These are phyloP conservation scores for Agaricales sp. DNA, from an alignment of 1,284 basidiomycete genomes.

Conservation along the genomic window DNA sequence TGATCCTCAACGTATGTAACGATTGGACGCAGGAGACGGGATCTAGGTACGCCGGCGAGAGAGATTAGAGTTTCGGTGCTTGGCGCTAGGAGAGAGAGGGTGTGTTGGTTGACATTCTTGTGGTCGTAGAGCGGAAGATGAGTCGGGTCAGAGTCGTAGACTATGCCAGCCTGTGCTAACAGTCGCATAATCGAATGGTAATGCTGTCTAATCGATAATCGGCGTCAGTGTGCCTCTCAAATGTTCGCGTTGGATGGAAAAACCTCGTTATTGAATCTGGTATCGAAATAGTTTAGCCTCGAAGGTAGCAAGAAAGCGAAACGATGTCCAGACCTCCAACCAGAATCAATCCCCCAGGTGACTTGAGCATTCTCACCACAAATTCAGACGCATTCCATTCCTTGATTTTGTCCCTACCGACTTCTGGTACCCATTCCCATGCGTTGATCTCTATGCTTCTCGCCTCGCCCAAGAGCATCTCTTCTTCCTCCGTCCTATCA, in stretches of 20 bases:
- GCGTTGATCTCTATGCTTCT: conserved; percentile 18
- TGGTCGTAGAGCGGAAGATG: conserved; percentile 13
- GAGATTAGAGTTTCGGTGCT: conserved; percentile 11
- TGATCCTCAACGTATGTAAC: conserved; percentile 18
- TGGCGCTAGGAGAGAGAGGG: conserved; percentile 14
- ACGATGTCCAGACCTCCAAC: conserved; percentile 16
- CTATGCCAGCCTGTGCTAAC: conserved; percentile 14
- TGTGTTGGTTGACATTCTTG: conserved; percentile 16
- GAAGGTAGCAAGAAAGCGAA: too few species aligned
- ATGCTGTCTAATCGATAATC: conserved; percentile 15
- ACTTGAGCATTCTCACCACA: conserved; percentile 16
- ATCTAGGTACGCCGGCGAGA: conserved; percentile 16
- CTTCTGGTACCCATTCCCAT: conserved; percentile 18
- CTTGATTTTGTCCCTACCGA: conserved; percentile 11
- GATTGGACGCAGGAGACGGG: conserved; percentile 15
- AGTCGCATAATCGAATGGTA: conserved; percentile 13
- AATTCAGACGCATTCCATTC: conserved; percentile 17
- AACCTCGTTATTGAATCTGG: conserved; percentile 14
- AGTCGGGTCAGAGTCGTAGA: conserved; percentile 12
- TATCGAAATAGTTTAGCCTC: background rate
- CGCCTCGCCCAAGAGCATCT: conserved; percentile 13
- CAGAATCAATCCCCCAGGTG: conserved; percentile 17
- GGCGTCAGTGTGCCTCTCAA: too few species aligned
- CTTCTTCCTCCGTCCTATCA: conserved; percentile 6
- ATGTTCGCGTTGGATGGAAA: too few species aligned